Percentiles rank a stretch among this genome's conserved stretches.
Conservation (phyloP, 345 rosid genomes). For the Gossypium ekmanianum region DNA sequence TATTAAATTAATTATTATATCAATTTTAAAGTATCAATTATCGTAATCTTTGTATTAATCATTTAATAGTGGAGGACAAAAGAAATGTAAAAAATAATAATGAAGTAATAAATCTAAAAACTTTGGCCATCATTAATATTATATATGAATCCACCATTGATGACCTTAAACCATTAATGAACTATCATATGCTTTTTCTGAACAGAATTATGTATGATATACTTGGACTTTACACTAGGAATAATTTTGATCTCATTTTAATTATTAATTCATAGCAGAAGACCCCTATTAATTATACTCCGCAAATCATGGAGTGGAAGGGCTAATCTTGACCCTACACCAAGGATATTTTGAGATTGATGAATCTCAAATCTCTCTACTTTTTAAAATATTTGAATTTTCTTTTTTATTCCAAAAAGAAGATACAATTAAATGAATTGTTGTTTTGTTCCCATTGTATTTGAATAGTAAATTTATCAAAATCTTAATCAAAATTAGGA, state of each 20-base stretch:
- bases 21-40: too few species aligned
- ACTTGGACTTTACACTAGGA: background rate
- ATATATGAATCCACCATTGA: background rate
- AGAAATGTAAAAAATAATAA: too few species aligned
- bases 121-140: too few species aligned
- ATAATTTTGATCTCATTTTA: background rate
- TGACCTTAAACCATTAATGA: background rate
- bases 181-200: too few species aligned
- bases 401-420: too few species aligned
- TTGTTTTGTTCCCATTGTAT: background rate
- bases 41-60: too few species aligned
- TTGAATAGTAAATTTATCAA: too few species aligned
- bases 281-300: slow-evolving; percentile 1
- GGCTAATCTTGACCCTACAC: background rate
- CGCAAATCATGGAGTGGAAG: slow-evolving; percentile 20
- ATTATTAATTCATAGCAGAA: background rate
- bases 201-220: background rate
- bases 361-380: background rate
- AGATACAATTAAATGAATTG: background rate
- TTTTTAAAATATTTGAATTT: background rate
- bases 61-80: too few species aligned
- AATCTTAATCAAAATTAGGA: too few species aligned
- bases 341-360: background rate
- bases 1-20: too few species aligned
- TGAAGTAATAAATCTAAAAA: too few species aligned